phyloP scores from a whole-genome alignment of 768 basidiomycete genomes.

The Amanita exitialis region DNA sequence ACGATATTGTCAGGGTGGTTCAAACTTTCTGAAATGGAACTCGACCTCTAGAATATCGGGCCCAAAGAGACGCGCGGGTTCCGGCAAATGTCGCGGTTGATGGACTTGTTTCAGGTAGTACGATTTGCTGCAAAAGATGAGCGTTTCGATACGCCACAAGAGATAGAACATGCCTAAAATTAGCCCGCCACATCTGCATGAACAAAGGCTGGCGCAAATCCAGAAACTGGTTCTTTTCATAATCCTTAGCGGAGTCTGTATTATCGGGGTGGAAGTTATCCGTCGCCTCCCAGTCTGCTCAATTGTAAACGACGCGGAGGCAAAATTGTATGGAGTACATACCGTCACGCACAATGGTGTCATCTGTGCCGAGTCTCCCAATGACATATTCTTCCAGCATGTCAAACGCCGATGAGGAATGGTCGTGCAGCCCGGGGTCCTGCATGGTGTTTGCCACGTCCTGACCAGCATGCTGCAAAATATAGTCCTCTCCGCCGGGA shows the following conservation, averaged over 20 bases:
- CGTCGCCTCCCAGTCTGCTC: constrained; percentile 75
- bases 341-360: constrained; percentile 75
- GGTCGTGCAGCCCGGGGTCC: constrained; percentile 72
- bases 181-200: constrained; percentile 77
- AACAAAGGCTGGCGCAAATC: constrained; percentile 82
- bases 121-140: constrained; percentile 50
- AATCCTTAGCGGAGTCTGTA: constrained; percentile 76
- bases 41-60: constrained; percentile 70
- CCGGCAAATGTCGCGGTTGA: constrained; percentile 80
- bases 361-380: constrained; percentile 71
- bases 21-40: neutral
- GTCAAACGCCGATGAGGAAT: constrained; percentile 85
- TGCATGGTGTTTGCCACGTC: constrained; percentile 79
- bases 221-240: constrained; percentile 82
- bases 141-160: neutral
- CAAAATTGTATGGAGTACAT: constrained; percentile 15
- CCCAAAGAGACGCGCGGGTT: constrained; percentile 84
- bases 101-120: constrained; percentile 97
- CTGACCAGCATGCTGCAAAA: constrained; percentile 74
- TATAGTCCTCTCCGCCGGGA: constrained; percentile 90
- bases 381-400: constrained; percentile 86
- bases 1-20: neutral
- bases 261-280: constrained; percentile 91
- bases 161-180: constrained; percentile 55
- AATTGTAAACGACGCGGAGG: neutral